These are phyloP conservation scores for Pisolithus thermaeus DNA, from an alignment of 1,284 basidiomycete species.

Conservation along the genomic window DNA sequence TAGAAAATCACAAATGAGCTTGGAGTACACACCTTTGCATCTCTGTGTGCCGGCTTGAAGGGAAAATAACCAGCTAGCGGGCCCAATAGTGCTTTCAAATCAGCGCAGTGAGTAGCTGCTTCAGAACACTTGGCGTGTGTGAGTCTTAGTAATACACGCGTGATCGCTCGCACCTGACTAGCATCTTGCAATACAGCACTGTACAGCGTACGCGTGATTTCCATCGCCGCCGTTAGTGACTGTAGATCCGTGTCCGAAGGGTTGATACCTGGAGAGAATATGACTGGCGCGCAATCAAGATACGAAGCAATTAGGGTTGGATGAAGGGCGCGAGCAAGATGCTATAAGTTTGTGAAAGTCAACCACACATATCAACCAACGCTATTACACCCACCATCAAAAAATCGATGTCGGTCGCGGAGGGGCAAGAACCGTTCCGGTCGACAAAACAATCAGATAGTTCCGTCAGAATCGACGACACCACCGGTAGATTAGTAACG, in stretches of 20 bases:
- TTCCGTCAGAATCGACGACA: constrained; percentile 19
- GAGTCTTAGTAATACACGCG: not conserved
- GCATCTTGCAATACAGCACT: constrained; percentile 43
- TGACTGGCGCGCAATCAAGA: constrained; percentile 77
- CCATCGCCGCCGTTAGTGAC: constrained; percentile 55
- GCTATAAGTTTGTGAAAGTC: constrained; percentile 26
- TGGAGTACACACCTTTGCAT: constrained; percentile 46
- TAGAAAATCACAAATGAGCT: not conserved
- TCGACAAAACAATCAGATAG: constrained; percentile 18
- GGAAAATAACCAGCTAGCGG: constrained; percentile 85
- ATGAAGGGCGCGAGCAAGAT: constrained; percentile 55
- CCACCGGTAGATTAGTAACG: constrained; percentile 9
- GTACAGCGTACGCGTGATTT: constrained; percentile 67
- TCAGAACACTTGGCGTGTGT: constrained; percentile 16
- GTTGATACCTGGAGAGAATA: constrained; percentile 60
- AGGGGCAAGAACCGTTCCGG: constrained; percentile 10
- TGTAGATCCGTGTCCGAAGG: constrained; percentile 58
- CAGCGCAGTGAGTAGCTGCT: constrained; percentile 29
- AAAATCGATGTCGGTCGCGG: constrained; percentile 13
- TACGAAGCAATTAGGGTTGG: constrained; percentile 76
- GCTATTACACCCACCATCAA: constrained; percentile 19
- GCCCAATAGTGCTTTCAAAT: constrained; percentile 55
- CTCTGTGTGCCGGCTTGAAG: constrained; percentile 46
- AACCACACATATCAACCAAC: constrained; percentile 8
- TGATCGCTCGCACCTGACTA: constrained; percentile 18